Base-by-base conservation (phyloP, 306 rosid genomes). In the Aeschynomene evenia region DNA sequence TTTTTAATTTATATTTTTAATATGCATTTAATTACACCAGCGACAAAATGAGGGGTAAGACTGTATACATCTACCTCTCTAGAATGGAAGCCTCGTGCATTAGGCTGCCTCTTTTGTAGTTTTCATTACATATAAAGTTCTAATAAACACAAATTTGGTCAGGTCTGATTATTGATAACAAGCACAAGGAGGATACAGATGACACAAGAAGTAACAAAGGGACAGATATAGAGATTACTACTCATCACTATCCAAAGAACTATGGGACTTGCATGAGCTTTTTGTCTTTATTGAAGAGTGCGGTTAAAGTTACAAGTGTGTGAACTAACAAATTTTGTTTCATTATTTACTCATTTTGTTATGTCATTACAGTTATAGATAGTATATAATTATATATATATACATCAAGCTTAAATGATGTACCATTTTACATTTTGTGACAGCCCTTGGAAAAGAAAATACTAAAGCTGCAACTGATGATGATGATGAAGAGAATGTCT, bases 131-230 rank as follows among this genome's bases (percentile, higher is more conserved):
- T 28, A 37, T n/a, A n/a, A n/a, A n/a, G 23, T 14, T 55, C 9
- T 28, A 24, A 50, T 52, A 36, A 72, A 3, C 14, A 1, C 40
- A 11, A 28, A 20, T 70, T 63, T 6, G 71, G 65, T 13, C 70
- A 83, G 87, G 77, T 67, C 76, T 64, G 16, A 39, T 79, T 39
- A 77, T 72, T 50, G 84, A 79, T n/a, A n/a, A n/a, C 24, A 74
- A 83, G 24, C 45, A 39, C 24, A 60, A 67, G 67, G 71, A 75
- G 63, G 74, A 71, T 54, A 29, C 59, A 19, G 24, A 33, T 20
- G 53, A 50, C 2, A 5, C 0, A 46, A 21, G 9, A 46, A 21
- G 9, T 46, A 1, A 18, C 33, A 9, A n/a, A 1, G 28, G 26
- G 50, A 66, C 19, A 23, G 67, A 56, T 6, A 18, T 40, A 16